A percentile compares a stretch with the other conserved stretches of the same genome.
These are phyloP conservation scores for Neocatenulostroma microsporum DNA, from an alignment of 2,329 filamentous ascomycete species.

Conservation along the genomic window DNA sequence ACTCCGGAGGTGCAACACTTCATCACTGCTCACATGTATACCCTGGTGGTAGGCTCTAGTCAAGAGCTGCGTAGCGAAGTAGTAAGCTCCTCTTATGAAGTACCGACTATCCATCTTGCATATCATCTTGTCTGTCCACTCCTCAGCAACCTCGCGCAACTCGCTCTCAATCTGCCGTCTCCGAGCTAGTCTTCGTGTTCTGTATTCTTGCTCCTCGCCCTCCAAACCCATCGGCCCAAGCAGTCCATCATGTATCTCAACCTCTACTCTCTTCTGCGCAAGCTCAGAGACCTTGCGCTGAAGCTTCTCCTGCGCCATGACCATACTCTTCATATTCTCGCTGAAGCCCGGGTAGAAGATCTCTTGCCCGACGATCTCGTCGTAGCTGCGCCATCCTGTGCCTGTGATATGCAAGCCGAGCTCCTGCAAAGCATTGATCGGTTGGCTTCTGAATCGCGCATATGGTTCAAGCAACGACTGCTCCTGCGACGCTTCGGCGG, in stretches of 20 bases:
- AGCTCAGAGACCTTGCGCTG: conserved; percentile 67
- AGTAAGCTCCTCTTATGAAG: conserved; percentile 90
- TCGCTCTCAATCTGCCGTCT: conserved; percentile 56
- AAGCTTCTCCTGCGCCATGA: conserved; percentile 69
- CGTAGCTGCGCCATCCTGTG: conserved; percentile 91
- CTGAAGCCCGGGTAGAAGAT: conserved; percentile 90
- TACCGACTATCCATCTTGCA: conserved; percentile 96
- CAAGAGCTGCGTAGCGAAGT: conserved; percentile 75
- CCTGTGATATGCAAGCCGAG: conserved; percentile 89
- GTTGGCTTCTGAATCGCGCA: conserved; percentile 71
- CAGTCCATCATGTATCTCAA: conserved; percentile 70
- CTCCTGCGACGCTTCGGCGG: conserved; percentile 38
- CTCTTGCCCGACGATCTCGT: conserved; percentile 80
- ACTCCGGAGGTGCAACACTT: conserved; percentile 71
- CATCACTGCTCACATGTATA: conserved; percentile 91
- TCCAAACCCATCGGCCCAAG: conserved; percentile 45
- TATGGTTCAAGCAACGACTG: conserved; percentile 71
- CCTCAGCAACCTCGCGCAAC: conserved; percentile 72
- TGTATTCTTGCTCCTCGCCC: conserved; percentile 48
- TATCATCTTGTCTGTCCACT: conserved; percentile 90
- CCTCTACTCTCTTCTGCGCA: conserved; percentile 62
- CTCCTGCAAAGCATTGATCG: conserved; percentile 78
- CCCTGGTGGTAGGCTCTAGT: conserved; percentile 92
- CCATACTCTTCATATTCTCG: conserved; percentile 74
- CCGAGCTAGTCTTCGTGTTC: conserved; percentile 38